These are phyloP conservation scores for Lachnellula occidentalis DNA, from an alignment of 2,329 filamentous ascomycete species.

Conservation along the genomic window DNA sequence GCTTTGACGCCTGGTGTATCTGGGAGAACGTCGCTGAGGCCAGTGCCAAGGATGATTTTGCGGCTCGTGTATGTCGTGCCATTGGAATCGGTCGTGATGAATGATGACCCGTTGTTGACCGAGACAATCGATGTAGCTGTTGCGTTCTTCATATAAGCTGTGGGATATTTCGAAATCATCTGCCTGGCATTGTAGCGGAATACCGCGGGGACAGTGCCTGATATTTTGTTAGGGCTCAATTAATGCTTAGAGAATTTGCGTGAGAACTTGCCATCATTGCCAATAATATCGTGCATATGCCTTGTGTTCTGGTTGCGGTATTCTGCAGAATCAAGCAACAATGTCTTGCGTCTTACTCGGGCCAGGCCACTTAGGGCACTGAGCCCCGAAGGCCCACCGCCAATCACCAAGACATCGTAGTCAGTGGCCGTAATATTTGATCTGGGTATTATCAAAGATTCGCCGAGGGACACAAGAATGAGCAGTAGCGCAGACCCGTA, in stretches of 20 bases:
- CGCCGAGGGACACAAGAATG: neutral
- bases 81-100: slow-evolving; percentile 37
- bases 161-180: slow-evolving; percentile 47
- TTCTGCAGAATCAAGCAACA: slow-evolving; percentile 38
- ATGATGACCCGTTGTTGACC: slow-evolving; percentile 38
- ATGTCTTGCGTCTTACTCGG: slow-evolving; percentile 32
- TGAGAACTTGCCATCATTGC: slow-evolving; percentile 27
- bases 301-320: slow-evolving; percentile 38
- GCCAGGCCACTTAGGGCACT: slow-evolving; percentile 34
- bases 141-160: slow-evolving; percentile 45
- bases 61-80: slow-evolving; percentile 37
- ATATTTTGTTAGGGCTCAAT: slow-evolving; percentile 15
- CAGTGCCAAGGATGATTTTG: slow-evolving; percentile 51
- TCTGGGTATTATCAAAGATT: neutral
- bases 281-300: slow-evolving; percentile 42
- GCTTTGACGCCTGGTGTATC: slow-evolving; percentile 48
- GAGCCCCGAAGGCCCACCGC: slow-evolving; percentile 40
- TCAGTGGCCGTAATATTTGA: neutral
- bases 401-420: slow-evolving; percentile 30
- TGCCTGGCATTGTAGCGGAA: slow-evolving; percentile 32
- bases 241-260: neutral
- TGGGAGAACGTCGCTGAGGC: slow-evolving; percentile 45
- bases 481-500: neutral
- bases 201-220: slow-evolving; percentile 30
- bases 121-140: slow-evolving; percentile 40